These are phyloP conservation scores for Ramalina intermedia DNA, from an alignment of 495 filamentous ascomycete species.

Conservation along the genomic window DNA sequence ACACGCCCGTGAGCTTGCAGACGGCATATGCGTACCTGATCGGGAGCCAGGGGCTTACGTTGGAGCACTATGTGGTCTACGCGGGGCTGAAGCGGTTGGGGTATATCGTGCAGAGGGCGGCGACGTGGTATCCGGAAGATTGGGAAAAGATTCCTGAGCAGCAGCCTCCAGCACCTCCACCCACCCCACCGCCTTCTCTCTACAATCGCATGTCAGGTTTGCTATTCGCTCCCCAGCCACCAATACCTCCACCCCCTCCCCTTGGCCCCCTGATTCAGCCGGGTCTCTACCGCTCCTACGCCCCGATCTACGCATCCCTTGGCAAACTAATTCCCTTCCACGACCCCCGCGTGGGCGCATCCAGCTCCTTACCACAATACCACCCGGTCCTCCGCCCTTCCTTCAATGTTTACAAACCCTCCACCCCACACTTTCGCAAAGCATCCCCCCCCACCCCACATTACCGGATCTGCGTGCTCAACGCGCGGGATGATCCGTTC, in stretches of 20 bases:
- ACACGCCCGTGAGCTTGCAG: slow-evolving; percentile 75
- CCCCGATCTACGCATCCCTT: slow-evolving; percentile 49
- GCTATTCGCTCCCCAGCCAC: slow-evolving; percentile 12
- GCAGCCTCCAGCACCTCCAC: not conserved
- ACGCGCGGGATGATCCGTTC: slow-evolving; percentile 53
- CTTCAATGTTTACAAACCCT: slow-evolving; percentile 70
- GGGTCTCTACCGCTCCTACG: slow-evolving; percentile 69
- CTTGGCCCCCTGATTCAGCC: slow-evolving; percentile 57
- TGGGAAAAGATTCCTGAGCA: slow-evolving; percentile 29
- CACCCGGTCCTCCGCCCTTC: slow-evolving; percentile 45
- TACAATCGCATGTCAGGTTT: slow-evolving; percentile 30
- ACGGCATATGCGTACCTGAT: slow-evolving; percentile 73
- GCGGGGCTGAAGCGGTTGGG: slow-evolving; percentile 69
- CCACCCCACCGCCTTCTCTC: slow-evolving; percentile 9
- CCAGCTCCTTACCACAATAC: slow-evolving; percentile 2
- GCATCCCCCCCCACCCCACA: slow-evolving; percentile 59
- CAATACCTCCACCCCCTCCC: slow-evolving; percentile 5
- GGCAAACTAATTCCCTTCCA: slow-evolving; percentile 63
- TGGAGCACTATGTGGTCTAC: slow-evolving; percentile 84
- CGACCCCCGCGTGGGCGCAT: slow-evolving; percentile 30
- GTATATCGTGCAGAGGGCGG: slow-evolving; percentile 58
- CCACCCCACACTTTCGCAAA: slow-evolving; percentile 51
- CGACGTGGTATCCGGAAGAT: slow-evolving; percentile 42
- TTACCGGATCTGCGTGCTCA: slow-evolving; percentile 67
- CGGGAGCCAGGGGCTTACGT: slow-evolving; percentile 44